Conservation (phyloP, 805 yeast genomes). For the Millerozyma miso region DNA sequence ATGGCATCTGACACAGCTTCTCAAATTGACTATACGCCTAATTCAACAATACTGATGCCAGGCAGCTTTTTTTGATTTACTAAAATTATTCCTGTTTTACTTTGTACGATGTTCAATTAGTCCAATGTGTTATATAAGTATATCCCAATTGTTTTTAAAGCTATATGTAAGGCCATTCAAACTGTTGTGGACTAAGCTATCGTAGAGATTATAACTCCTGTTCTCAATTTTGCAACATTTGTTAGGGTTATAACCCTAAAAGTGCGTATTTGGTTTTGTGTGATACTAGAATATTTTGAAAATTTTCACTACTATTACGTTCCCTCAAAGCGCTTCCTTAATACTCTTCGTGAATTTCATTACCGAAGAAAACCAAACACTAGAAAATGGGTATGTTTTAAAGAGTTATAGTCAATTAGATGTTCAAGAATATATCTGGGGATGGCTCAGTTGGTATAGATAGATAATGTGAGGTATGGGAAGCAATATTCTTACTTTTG, state of each 20-base stretch:
- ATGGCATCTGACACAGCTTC: background rate
- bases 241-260: conserved; percentile 1
- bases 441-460: no score
- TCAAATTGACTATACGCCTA: background rate
- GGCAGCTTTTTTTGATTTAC: conserved; percentile 1
- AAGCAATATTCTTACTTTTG: no score
- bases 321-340: background rate
- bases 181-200: no score
- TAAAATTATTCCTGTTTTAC: background rate
- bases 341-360: background rate
- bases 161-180: no score
- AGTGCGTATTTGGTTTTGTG: conserved; percentile 1
- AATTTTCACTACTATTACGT: conserved; percentile 2
- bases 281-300: conserved; percentile 1
- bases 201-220: no score
- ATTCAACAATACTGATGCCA: background rate
- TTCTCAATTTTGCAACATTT: no score
- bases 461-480: no score
- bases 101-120: background rate
- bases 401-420: background rate
- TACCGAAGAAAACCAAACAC: conserved; percentile 14
- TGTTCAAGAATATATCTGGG: background rate
- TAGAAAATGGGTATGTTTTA: conserved; percentile 26
- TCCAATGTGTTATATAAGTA: no score
- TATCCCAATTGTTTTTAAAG: no score